Evolutionary conservation across 208 protist species (phyloP).

Genomic region (Acanthamoeba sp.): DNA sequence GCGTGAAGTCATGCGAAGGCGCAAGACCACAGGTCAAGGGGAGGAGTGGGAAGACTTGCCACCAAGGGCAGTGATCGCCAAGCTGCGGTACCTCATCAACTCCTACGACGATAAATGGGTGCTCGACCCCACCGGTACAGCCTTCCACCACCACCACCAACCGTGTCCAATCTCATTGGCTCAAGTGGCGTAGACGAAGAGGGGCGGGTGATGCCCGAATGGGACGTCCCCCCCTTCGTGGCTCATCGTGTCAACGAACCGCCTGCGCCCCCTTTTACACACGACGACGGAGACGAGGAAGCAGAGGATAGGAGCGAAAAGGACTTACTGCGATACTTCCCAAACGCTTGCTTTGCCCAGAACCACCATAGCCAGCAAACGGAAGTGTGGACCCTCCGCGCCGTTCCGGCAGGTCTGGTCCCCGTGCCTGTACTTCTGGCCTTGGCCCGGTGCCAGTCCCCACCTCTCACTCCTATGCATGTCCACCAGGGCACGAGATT

Average conservation of each 20-base stretch:
- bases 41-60: not conserved
- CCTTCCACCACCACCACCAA: not conserved
- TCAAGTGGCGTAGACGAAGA: not conserved
- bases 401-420: not conserved
- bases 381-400: conserved; percentile 22
- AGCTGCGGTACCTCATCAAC: conserved; percentile 23
- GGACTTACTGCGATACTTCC: not conserved
- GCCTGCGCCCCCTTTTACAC: not conserved
- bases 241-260: conserved; percentile 50
- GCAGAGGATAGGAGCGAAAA: not conserved
- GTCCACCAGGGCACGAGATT: conserved; percentile 27
- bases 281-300: not conserved
- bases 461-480: not conserved
- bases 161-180: no score
- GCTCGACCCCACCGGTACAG: conserved; percentile 19
- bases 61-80: not conserved
- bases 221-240: not conserved
- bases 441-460: not conserved
- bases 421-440: not conserved
- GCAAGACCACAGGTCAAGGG: not conserved
- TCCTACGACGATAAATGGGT: not conserved
- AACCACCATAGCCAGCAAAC: not conserved
- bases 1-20: not conserved
- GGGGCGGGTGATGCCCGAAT: not conserved
- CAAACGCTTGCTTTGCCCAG: conserved; percentile 33